phyloP scores from a whole-genome alignment of 2,329 filamentous ascomycete genomes.

The Cladosporium sp. region DNA sequence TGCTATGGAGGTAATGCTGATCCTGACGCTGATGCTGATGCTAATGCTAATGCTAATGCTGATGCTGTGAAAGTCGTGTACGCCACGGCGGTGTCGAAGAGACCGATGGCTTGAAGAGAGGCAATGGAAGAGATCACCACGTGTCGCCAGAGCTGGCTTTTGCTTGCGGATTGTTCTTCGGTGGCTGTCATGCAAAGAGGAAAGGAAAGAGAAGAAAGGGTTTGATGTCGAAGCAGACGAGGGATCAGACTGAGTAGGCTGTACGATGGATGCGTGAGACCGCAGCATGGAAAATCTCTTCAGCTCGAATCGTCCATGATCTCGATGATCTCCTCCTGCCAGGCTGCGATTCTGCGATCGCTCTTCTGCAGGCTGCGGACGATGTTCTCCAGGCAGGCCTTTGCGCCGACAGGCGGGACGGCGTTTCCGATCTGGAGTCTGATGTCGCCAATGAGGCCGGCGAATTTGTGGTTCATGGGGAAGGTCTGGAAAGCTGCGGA shows the following conservation, averaged over 20 bases:
- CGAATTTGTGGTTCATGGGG: too few species aligned
- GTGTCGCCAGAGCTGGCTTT: neutral
- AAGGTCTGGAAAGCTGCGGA: too few species aligned
- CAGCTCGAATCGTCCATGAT: neutral
- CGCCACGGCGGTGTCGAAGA: neutral
- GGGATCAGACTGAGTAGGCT: neutral
- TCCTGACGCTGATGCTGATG: neutral
- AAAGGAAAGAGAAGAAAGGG: neutral
- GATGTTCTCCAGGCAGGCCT: too few species aligned
- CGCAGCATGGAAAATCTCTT: neutral
- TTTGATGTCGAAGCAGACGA: slow-evolving; percentile 30
- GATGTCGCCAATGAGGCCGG: too few species aligned
- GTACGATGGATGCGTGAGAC: neutral
- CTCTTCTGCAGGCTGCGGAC: neutral
- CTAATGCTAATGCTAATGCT: neutral
- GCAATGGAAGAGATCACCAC: neutral
- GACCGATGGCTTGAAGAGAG: neutral
- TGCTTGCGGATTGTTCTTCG: neutral
- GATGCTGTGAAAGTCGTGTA: neutral
- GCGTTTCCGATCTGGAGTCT: too few species aligned
- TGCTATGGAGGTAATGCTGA: neutral
- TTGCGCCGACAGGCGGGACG: too few species aligned
- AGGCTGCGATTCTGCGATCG: neutral
- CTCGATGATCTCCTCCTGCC: neutral
- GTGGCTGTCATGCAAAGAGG: neutral